phyloP scores from a whole-genome alignment of 257 asterid species.

The Solanum gandarillasii region DNA sequence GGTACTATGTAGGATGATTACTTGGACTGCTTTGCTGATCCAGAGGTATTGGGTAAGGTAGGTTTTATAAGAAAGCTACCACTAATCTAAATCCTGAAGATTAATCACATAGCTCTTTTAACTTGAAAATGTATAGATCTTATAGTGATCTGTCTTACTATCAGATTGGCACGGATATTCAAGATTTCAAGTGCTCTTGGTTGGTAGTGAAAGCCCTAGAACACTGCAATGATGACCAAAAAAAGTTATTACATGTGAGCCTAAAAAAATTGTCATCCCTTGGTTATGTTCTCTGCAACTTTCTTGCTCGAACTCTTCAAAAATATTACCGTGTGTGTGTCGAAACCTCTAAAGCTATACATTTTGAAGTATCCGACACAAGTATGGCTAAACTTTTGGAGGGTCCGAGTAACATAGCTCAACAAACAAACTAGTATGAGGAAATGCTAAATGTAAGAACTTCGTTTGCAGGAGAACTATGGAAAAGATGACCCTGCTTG shows the following conservation, averaged over 20 bases:
- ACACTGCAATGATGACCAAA: slow-evolving; percentile 17
- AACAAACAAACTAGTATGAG: not conserved
- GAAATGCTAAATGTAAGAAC: not conserved
- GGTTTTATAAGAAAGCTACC: not conserved
- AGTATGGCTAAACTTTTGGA: not conserved
- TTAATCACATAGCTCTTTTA: not conserved
- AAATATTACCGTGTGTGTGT: not conserved
- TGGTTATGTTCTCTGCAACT: not conserved
- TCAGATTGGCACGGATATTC: slow-evolving; percentile 22
- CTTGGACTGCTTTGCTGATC: slow-evolving; percentile 36
- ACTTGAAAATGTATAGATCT: not conserved
- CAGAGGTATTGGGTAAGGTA: slow-evolving; percentile 35
- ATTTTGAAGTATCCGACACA: not conserved
- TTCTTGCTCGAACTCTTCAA: not conserved
- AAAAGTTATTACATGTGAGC: slow-evolving; percentile 20
- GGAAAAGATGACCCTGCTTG: slow-evolving; percentile 27
- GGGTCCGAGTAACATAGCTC: not conserved
- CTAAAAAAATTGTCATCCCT: not conserved
- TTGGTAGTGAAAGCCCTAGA: slow-evolving; percentile 29
- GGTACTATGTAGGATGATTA: slow-evolving; percentile 26
- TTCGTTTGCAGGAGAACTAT: slow-evolving; percentile 26
- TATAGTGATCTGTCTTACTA: not conserved
- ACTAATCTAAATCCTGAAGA: not conserved
- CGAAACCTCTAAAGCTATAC: not conserved
- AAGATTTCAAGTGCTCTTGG: slow-evolving; percentile 39